A percentile compares a stretch with the other conserved stretches of the same genome.
phyloP scores from a whole-genome alignment of 2,329 filamentous ascomycete genomes.

The Ophiostoma australiae region DNA sequence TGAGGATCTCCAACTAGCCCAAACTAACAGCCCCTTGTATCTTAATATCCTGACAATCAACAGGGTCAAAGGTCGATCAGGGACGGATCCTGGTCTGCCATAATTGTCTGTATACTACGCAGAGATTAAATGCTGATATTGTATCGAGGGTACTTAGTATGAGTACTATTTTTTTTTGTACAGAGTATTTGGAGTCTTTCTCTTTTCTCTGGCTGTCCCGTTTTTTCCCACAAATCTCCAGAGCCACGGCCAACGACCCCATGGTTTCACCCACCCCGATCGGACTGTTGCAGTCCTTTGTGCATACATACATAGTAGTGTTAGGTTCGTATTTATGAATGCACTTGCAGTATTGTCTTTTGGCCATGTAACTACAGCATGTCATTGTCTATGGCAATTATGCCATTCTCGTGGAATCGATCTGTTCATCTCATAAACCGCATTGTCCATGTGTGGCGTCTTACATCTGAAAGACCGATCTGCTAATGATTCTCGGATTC shows the following conservation, averaged over 20 bases:
- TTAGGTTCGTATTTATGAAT: neutral
- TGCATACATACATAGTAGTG: neutral
- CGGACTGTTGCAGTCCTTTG: slow-evolving; percentile 1
- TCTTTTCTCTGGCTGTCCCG: neutral
- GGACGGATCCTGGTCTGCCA: neutral
- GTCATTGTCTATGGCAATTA: neutral
- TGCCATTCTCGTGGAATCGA: too few species aligned
- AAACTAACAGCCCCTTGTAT: neutral
- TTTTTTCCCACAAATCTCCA: neutral
- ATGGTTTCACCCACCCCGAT: slow-evolving; percentile 10
- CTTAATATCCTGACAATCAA: neutral
- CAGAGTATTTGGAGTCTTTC: neutral
- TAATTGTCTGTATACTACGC: too few species aligned
- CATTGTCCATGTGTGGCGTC: neutral
- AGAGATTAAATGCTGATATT: neutral
- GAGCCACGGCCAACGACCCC: slow-evolving; percentile 1
- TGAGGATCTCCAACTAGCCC: neutral
- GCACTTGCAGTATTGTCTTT: neutral
- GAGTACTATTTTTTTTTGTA: too few species aligned
- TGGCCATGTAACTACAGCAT: neutral
- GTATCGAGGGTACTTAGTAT: too few species aligned
- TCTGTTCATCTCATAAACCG: too few species aligned
- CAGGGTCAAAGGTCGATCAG: slow-evolving; percentile 3
- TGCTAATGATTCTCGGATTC: too few species aligned
- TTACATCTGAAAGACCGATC: neutral